These are phyloP conservation scores for Solanum megistacrolobum DNA, from an alignment of 257 asterid species.

Conservation along the genomic window DNA sequence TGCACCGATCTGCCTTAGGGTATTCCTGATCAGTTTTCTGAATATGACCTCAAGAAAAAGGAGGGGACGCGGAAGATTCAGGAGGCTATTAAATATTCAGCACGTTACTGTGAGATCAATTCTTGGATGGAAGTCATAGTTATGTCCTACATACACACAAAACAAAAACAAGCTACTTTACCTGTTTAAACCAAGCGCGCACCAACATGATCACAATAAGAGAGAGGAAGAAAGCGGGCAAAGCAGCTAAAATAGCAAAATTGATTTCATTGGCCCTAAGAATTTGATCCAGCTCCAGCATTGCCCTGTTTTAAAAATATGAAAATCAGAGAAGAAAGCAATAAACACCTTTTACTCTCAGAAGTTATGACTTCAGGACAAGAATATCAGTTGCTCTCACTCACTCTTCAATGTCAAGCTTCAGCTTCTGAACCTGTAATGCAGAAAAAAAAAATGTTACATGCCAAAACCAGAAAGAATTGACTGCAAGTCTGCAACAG, in stretches of 20 bases:
- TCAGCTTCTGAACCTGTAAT: conserved; percentile 93
- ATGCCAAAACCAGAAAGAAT: conserved; percentile 12
- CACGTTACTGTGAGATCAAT: not conserved
- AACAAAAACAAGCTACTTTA: conserved; percentile 4
- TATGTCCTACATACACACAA: not conserved
- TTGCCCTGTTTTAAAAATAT: conserved; percentile 55
- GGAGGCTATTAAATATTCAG: not conserved
- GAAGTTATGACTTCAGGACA: not conserved
- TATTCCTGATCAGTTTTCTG: not conserved
- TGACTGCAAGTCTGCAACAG: not conserved
- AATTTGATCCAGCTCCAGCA: conserved; percentile 99
- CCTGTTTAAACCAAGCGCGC: conserved; percentile 94
- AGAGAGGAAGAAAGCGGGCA: conserved; percentile 93
- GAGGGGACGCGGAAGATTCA: not conserved
- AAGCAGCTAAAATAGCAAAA: conserved; percentile 97
- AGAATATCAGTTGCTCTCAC: conserved; percentile 23
- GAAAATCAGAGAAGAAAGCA: conserved; percentile 6
- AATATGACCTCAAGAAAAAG: not conserved
- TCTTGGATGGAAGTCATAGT: not conserved
- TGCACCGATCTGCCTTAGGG: not conserved
- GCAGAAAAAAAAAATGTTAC: conserved; percentile 12
- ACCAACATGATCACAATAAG: conserved; percentile 67
- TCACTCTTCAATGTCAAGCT: conserved; percentile 94
- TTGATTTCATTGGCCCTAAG: conserved; percentile 97
- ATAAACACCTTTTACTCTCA: conserved; percentile 2